A percentile compares a stretch with the other conserved stretches of the same genome.
These are phyloP conservation scores for Macrophomina tecta DNA, from an alignment of 2,329 filamentous ascomycete species.

Conservation along the genomic window DNA sequence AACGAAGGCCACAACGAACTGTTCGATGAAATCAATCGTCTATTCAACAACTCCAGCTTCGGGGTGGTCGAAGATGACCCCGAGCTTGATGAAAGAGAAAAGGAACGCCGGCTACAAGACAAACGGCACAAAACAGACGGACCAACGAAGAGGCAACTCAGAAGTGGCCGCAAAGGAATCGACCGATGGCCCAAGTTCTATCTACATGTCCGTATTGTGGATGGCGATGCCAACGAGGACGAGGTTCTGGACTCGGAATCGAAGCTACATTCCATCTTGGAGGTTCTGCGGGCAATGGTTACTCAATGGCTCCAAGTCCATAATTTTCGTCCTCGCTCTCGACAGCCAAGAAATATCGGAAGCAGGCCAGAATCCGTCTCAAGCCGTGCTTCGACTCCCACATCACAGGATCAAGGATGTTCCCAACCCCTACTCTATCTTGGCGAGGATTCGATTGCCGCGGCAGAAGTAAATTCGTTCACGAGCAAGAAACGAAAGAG, in stretches of 20 bases:
- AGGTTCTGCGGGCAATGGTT: slow-evolving; percentile 72
- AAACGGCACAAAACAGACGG: slow-evolving; percentile 54
- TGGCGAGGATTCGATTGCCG: background rate
- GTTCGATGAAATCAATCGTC: slow-evolving; percentile 77
- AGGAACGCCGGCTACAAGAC: slow-evolving; percentile 44
- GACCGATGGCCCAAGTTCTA: slow-evolving; percentile 92
- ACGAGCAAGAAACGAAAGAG: slow-evolving; percentile 36
- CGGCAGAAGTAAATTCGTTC: background rate
- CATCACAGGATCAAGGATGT: background rate
- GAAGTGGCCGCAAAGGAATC: slow-evolving; percentile 65
- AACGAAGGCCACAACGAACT: slow-evolving; percentile 67
- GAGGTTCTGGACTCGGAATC: slow-evolving; percentile 37
- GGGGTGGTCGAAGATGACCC: slow-evolving; percentile 62
- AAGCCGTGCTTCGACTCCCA: slow-evolving; percentile 9
- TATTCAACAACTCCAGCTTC: slow-evolving; percentile 80
- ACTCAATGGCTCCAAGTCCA: slow-evolving; percentile 77
- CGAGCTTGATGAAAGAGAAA: slow-evolving; percentile 45
- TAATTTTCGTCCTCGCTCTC: slow-evolving; percentile 64
- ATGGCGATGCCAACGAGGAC: slow-evolving; percentile 33
- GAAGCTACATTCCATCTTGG: slow-evolving; percentile 61
- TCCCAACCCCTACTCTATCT: background rate
- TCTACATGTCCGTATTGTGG: slow-evolving; percentile 58
- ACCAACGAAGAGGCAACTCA: slow-evolving; percentile 60
- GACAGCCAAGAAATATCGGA: slow-evolving; percentile 25
- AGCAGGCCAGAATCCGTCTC: slow-evolving; percentile 18